phyloP scores from a whole-genome alignment of 2,329 filamentous ascomycete species.

The Alternaria brassicicola region DNA sequence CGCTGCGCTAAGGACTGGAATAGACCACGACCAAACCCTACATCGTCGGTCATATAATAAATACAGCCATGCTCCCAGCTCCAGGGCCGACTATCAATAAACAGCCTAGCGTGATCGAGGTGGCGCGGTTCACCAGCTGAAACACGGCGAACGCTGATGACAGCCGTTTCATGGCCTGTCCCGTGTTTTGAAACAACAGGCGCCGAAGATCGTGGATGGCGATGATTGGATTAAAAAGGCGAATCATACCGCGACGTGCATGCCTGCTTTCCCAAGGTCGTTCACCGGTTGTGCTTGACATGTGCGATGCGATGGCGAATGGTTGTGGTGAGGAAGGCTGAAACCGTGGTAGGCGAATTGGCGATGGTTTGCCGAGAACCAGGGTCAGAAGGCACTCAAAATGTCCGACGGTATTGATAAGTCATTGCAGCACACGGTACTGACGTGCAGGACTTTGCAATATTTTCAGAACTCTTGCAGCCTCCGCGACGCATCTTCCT shows the following conservation, averaged over 20 bases:
- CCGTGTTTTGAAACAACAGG: constrained; percentile 30
- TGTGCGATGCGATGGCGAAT: constrained; percentile 7
- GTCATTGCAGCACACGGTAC: background rate
- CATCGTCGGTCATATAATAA: constrained; percentile 4
- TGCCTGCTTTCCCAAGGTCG: constrained; percentile 1
- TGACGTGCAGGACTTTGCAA: background rate
- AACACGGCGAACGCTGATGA: constrained; percentile 18
- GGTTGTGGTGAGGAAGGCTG: constrained; percentile 13
- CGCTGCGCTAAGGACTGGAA: background rate
- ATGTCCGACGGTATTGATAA: background rate
- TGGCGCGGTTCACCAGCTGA: constrained; percentile 35
- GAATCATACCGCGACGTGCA: background rate
- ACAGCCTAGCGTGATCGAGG: constrained; percentile 13
- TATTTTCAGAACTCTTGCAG: background rate
- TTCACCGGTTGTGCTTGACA: constrained; percentile 9
- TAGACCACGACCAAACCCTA: background rate
- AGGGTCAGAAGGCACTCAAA: background rate
- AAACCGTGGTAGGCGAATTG: constrained; percentile 11
- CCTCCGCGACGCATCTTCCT: background rate
- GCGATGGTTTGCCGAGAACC: constrained; percentile 13
- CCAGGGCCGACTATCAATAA: background rate
- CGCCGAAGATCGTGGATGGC: constrained; percentile 13
- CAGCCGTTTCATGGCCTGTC: constrained; percentile 18
- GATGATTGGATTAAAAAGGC: background rate
- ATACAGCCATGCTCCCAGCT: background rate